Conservation (phyloP, 805 yeast species). For the Jamesozyma jinghongensis region DNA sequence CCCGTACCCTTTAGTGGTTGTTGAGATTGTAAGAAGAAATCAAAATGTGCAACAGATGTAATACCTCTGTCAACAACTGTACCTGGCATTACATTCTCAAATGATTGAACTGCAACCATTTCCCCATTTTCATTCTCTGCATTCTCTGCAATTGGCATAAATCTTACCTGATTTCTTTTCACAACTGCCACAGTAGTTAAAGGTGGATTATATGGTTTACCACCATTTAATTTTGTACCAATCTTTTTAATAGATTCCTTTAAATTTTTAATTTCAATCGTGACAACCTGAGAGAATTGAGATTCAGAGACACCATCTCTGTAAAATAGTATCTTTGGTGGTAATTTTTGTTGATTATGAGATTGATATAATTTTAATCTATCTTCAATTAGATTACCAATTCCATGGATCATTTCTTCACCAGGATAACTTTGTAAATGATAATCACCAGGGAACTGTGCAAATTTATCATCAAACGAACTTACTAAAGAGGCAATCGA, state of each 20-base stretch:
- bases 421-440: conserved; percentile 15
- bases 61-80: conserved; percentile 20
- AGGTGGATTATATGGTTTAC: conserved; percentile 13
- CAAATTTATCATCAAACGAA: conserved; percentile 15
- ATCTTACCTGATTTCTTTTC: conserved; percentile 19
- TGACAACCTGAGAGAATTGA: conserved; percentile 16
- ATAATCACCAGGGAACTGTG: conserved; percentile 20
- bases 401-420: conserved; percentile 15
- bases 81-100: conserved; percentile 22
- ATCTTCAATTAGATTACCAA: conserved; percentile 11
- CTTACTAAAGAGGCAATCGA: conserved; percentile 18
- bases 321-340: conserved; percentile 16
- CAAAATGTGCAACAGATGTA: conserved; percentile 19
- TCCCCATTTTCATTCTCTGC: conserved; percentile 15
- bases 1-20: conserved; percentile 20
- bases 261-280: conserved; percentile 15
- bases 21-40: conserved; percentile 20
- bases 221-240: conserved; percentile 7
- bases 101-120: conserved; percentile 16
- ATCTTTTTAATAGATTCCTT: conserved; percentile 12
- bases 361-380: conserved; percentile 13
- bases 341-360: conserved; percentile 17
- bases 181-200: conserved; percentile 15
- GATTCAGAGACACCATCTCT: conserved; percentile 23
- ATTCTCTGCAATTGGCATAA: conserved; percentile 17